Evolutionary conservation across 345 rosid genomes (phyloP).

Genomic region (Rhodomyrtus tomentosa): DNA sequence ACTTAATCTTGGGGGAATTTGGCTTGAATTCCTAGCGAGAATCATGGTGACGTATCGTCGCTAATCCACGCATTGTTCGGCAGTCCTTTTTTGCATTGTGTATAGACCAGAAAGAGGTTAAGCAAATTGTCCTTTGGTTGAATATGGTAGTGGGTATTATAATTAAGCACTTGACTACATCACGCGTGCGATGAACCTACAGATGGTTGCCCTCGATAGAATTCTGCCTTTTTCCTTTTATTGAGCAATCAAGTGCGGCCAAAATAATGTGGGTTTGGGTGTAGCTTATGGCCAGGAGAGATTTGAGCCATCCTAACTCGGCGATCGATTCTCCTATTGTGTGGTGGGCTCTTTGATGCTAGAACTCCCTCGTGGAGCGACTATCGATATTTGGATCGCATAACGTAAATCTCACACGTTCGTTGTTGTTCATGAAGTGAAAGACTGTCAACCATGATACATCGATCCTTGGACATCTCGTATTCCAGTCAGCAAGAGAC

Average conservation of each 20-base stretch:
- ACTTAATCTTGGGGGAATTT: neutral
- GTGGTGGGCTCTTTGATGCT: neutral
- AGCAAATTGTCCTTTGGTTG: neutral
- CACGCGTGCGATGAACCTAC: neutral
- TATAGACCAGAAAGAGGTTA: neutral
- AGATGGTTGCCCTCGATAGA: neutral
- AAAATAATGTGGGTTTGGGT: neutral
- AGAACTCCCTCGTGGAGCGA: fast-evolving
- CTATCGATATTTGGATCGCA: neutral
- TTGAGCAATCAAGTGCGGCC: neutral
- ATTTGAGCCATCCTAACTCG: neutral
- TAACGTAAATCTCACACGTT: neutral
- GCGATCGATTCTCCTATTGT: neutral
- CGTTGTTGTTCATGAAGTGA: too few species aligned
- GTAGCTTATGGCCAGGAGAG: neutral
- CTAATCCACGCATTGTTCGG: neutral
- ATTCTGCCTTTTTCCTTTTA: neutral
- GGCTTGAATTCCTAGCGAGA: too few species aligned
- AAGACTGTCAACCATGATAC: neutral
- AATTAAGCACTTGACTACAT: neutral
- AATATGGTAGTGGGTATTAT: neutral
- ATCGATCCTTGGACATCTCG: neutral
- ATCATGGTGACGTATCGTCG: neutral
- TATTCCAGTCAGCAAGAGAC: neutral
- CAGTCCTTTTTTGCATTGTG: neutral